phyloP scores from a whole-genome alignment of 257 asterid species.

The Nyctanthes arbortristis region DNA sequence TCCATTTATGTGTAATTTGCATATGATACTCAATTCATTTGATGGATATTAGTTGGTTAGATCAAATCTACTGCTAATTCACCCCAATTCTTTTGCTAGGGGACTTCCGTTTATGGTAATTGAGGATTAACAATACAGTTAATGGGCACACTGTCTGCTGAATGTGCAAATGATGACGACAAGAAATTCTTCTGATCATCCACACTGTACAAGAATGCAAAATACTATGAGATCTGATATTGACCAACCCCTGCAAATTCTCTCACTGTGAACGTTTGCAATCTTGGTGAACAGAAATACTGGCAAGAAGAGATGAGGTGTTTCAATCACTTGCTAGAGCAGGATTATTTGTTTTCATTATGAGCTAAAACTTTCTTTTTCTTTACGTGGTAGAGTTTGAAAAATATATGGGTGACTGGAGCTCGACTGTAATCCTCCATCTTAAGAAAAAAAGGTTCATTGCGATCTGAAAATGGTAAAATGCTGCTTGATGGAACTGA shows the following conservation, averaged over 20 bases:
- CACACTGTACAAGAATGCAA: background rate
- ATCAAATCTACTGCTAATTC: slow-evolving; percentile 1
- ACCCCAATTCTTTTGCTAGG: slow-evolving; percentile 25
- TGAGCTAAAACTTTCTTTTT: no score
- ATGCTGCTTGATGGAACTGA: no score
- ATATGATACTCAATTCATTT: slow-evolving; percentile 1
- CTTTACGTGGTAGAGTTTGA: no score
- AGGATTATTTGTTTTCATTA: no score
- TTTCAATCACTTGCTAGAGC: no score
- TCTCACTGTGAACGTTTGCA: background rate
- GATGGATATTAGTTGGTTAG: background rate
- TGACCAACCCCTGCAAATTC: background rate
- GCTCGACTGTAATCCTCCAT: no score
- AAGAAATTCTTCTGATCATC: background rate
- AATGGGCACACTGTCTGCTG: slow-evolving; percentile 6
- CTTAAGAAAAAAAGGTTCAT: no score
- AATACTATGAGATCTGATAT: background rate
- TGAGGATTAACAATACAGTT: slow-evolving; percentile 34
- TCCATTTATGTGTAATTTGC: slow-evolving; percentile 1
- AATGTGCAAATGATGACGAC: slow-evolving; percentile 10
- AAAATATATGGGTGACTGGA: no score
- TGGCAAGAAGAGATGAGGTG: no score
- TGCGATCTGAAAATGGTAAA: no score
- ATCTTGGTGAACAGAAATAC: background rate
- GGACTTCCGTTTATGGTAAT: slow-evolving; percentile 42